Conservation (phyloP, 495 filamentous ascomycete species). For the Cercophora scortea region DNA sequence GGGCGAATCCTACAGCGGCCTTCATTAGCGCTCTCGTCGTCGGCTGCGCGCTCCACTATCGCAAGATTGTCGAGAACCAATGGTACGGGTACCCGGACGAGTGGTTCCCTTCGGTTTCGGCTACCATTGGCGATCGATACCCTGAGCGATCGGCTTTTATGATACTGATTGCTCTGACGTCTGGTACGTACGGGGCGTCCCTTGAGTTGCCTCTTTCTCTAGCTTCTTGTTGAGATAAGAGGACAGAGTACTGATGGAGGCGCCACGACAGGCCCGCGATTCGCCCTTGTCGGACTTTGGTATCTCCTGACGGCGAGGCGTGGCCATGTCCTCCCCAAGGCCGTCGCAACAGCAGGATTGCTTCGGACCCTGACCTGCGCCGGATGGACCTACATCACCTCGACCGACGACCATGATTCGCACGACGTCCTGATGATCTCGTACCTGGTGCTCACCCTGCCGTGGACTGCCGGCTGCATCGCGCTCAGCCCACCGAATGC, state of each 20-base stretch:
- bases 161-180: constrained; percentile 93
- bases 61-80: constrained; percentile 97
- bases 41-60: constrained; percentile 80
- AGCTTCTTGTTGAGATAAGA: neutral
- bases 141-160: constrained; percentile 96
- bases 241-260: neutral
- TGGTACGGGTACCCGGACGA: constrained; percentile 94
- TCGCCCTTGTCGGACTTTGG: constrained; percentile 85
- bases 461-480: constrained; percentile 91
- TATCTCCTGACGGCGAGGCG: constrained; percentile 79
- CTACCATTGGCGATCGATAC: constrained; percentile 98
- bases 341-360: constrained; percentile 70
- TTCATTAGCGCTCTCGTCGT: constrained; percentile 87
- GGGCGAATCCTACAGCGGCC: constrained; percentile 44
- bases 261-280: constrained; percentile 63
- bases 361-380: constrained; percentile 91
- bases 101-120: constrained; percentile 98
- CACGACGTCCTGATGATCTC: constrained; percentile 99
- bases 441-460: constrained; percentile 87
- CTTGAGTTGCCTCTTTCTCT: no score
- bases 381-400: constrained; percentile 98
- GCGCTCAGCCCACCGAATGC: constrained; percentile 81
- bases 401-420: constrained; percentile 96
- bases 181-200: constrained; percentile 48
- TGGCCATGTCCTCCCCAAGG: constrained; percentile 67